Conservation (phyloP, 768 basidiomycete genomes). For the Auricularia sp. region DNA sequence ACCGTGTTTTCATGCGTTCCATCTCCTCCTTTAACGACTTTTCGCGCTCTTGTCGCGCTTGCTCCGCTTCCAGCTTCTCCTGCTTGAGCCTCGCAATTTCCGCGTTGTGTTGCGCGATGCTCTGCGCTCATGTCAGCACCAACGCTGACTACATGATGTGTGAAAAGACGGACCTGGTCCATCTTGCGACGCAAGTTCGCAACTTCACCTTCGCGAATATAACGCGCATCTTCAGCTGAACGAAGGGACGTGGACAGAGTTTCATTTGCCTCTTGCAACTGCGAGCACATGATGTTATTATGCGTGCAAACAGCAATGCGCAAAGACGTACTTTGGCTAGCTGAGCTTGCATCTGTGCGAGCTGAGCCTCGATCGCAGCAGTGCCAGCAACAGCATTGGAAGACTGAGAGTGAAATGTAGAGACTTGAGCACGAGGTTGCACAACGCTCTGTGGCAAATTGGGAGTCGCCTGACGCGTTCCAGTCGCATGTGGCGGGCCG, state of each 20-base stretch:
- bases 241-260: constrained; percentile 35
- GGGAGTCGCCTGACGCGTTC: background rate
- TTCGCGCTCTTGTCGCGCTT: constrained; percentile 42
- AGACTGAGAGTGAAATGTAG: background rate
- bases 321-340: constrained; percentile 3
- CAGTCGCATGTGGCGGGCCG: background rate
- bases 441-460: background rate
- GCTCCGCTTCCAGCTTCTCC: constrained; percentile 52
- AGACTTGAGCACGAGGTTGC: background rate
- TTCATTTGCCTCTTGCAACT: constrained; percentile 45
- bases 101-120: constrained; percentile 32
- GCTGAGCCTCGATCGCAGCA: background rate
- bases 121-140: constrained; percentile 39
- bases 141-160: background rate
- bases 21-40: constrained; percentile 57
- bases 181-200: constrained; percentile 53
- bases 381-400: background rate
- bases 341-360: background rate
- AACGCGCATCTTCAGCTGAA: constrained; percentile 38
- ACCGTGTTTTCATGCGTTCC: constrained; percentile 59
- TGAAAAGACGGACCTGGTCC: constrained; percentile 41
- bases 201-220: constrained; percentile 63
- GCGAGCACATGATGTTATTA: background rate
- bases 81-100: constrained; percentile 46
- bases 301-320: background rate